Evolutionary conservation across 139 green algal species (phyloP), one percentile per base, ranked within the genome.

Genomic region (Chlorella ohadii): DNA sequence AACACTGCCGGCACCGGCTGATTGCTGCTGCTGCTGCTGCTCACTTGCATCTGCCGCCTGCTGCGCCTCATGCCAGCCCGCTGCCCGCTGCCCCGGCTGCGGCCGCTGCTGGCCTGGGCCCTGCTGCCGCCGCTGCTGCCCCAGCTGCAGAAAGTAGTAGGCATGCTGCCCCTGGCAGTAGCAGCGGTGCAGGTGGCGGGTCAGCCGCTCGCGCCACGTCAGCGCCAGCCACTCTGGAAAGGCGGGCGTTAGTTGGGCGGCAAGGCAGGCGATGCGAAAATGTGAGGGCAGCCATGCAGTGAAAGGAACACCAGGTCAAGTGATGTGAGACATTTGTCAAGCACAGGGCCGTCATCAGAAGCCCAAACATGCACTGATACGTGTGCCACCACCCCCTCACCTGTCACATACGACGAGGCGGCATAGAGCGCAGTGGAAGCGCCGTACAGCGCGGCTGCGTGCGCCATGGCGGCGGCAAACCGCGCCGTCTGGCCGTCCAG

Each of bases 151-250:
- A 4, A 31, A n/a, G 28, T 61, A 76, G 51, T 90, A 91, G 11
- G 77, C 84, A 38, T 36, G 68, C 36, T 55, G 44, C 4, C 68
- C 44, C 22, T 39, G 17, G 72, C 85, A 92, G 78, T 92, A 92
- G 20, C 39, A 27, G n/a, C 6, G 2, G 13, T 92, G 88, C 55
- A 88, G 56, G 47, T 65, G 67, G 34, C 20, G 15, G 4, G 79
- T 79, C 1, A 92, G 79, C 1, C 44, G 64, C 34, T 38, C 16
- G 3, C 88, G 80, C 87, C 84, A 89, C 25, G 68, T 66, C 41
- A 90, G 61, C 34, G 83, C 56, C 20, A 90, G 47, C 56, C 28
- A 22, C 25, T 41, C 64, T 79, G 73, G 12, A 41, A n/a, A 22
- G 44, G 28, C 41, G 11, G 28, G 9, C 9, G 44, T 51, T 51